Percentiles rank a stretch among this genome's conserved stretches.
Conservation (phyloP, 2,329 filamentous ascomycete species). For the Corinectria fuckeliana region DNA sequence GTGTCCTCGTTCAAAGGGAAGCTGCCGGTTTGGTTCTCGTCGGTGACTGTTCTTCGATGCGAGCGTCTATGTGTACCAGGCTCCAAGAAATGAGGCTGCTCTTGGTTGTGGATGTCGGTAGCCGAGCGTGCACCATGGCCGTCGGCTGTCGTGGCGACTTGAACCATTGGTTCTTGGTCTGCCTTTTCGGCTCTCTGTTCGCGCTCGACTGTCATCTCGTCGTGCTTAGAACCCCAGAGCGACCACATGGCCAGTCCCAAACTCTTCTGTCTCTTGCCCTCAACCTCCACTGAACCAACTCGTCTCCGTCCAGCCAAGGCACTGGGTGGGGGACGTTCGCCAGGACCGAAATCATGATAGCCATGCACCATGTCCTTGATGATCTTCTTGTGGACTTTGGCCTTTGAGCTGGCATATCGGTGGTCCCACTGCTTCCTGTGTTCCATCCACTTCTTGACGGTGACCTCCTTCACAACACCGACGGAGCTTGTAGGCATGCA, state of each 20-base stretch:
- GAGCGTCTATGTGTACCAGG: conserved; percentile 48
- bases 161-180: conserved; percentile 44
- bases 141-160: conserved; percentile 47
- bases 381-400: conserved; percentile 74
- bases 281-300: conserved; percentile 47
- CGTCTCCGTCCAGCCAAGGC: conserved; percentile 77
- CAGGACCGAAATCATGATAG: conserved; percentile 72
- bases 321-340: conserved; percentile 82
- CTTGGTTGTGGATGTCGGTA: conserved; percentile 49
- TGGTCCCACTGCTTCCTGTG: conserved; percentile 76
- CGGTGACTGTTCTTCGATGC: conserved; percentile 54
- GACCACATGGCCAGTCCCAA: conserved; percentile 85
- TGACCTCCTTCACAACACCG: conserved; percentile 79
- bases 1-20: conserved; percentile 47
- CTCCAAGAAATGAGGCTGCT: conserved; percentile 34
- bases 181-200: conserved; percentile 62
- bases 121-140: conserved; percentile 52
- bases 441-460: conserved; percentile 83
- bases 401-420: conserved; percentile 72
- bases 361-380: conserved; percentile 75
- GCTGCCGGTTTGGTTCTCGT: conserved; percentile 56
- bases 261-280: conserved; percentile 67
- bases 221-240: conserved; percentile 87
- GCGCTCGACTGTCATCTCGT: conserved; percentile 72
- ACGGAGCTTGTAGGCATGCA: conserved; percentile 68